phyloP scores from a whole-genome alignment of 2,329 filamentous ascomycete genomes.

The Fusarium miscanthi region DNA sequence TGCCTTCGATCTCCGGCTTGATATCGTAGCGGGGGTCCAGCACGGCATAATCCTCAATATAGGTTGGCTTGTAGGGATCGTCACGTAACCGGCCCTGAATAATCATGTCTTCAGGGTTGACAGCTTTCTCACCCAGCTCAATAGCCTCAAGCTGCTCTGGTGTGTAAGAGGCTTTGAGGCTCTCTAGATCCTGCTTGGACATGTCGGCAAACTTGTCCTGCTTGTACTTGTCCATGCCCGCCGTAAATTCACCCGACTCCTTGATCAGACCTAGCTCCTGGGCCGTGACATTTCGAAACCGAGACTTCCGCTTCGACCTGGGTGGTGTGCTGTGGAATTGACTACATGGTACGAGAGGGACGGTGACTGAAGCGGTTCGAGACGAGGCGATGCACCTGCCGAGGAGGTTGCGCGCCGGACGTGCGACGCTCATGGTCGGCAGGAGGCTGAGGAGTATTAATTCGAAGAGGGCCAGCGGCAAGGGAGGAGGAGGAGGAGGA shows the following conservation, averaged over 20 bases:
- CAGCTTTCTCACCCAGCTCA: slow-evolving; percentile 80
- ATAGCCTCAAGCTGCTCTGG: slow-evolving; percentile 84
- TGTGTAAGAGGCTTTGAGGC: slow-evolving; percentile 76
- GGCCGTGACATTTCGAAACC: slow-evolving; percentile 65
- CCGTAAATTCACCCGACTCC: slow-evolving; percentile 43
- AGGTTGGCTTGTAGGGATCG: slow-evolving; percentile 78
- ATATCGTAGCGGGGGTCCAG: slow-evolving; percentile 84
- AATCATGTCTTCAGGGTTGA: slow-evolving; percentile 79
- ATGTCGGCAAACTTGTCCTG: slow-evolving; percentile 70
- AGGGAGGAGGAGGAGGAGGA: not conserved
- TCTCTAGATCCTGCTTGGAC: slow-evolving; percentile 71
- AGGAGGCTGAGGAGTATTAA: slow-evolving; percentile 13
- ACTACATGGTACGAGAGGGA: slow-evolving; percentile 50
- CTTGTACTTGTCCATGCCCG: slow-evolving; percentile 58
- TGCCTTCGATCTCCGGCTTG: slow-evolving; percentile 61
- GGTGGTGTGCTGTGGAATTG: slow-evolving; percentile 65
- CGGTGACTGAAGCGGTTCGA: slow-evolving; percentile 35
- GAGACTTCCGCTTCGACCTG: slow-evolving; percentile 59
- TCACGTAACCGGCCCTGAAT: slow-evolving; percentile 76
- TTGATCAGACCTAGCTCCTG: slow-evolving; percentile 62
- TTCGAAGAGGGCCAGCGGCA: not conserved
- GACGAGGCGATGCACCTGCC: slow-evolving; percentile 60
- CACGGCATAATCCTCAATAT: slow-evolving; percentile 84
- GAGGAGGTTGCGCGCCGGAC: slow-evolving; percentile 64
- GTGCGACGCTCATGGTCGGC: slow-evolving; percentile 66